Evolutionary conservation across 306 rosid genomes (phyloP).

Genomic region (Cucurbita ficifolia): DNA sequence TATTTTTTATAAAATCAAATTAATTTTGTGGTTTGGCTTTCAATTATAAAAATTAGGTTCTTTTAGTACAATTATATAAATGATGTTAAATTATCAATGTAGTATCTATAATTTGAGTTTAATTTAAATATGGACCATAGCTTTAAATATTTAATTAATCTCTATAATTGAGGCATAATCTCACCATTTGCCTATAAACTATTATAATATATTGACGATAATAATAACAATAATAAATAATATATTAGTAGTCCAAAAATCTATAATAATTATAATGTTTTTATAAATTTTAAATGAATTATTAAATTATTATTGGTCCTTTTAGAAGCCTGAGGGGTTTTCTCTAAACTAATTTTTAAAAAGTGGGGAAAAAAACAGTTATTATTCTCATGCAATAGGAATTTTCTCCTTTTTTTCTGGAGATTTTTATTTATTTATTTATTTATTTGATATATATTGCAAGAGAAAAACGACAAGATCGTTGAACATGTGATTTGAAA

Average conservation of each 20-base stretch:
- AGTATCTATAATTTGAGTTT: too few relatives aligned
- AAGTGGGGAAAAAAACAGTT: background rate
- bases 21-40: too few relatives aligned
- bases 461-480: background rate
- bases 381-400: background rate
- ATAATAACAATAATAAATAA: too few relatives aligned
- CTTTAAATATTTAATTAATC: too few relatives aligned
- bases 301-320: background rate
- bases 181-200: too few relatives aligned
- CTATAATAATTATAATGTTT: background rate
- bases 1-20: too few relatives aligned
- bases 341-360: background rate
- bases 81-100: too few relatives aligned
- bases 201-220: too few relatives aligned
- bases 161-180: too few relatives aligned
- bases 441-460: background rate
- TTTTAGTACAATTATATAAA: too few relatives aligned
- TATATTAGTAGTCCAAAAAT: background rate
- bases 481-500: background rate
- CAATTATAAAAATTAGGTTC: too few relatives aligned
- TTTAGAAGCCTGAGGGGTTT: background rate
- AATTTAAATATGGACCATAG: too few relatives aligned
- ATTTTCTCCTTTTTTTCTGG: background rate
- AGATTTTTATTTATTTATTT: background rate
- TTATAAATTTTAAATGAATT: background rate